A percentile compares a stretch with the other conserved stretches of the same genome.
These are phyloP conservation scores for Funneliformis caledonium DNA, from an alignment of 371 early-diverging fungal genomes.

Conservation along the genomic window DNA sequence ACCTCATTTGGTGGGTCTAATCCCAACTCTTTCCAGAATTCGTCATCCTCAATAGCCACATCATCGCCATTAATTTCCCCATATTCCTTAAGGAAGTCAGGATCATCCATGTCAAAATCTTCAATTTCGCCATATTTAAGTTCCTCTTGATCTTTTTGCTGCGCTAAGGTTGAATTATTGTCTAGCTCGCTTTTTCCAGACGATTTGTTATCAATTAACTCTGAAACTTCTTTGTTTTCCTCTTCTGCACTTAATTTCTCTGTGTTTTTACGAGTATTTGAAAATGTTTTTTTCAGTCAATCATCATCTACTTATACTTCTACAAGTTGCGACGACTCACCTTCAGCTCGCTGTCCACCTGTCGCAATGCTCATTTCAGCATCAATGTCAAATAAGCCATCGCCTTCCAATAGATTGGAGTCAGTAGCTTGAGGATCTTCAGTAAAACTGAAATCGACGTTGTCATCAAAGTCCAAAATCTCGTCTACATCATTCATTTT, in stretches of 20 bases:
- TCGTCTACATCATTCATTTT: conserved; percentile 15
- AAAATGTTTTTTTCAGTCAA: neutral
- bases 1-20: neutral
- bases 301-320: neutral
- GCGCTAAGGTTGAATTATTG: conserved; percentile 1
- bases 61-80: neutral
- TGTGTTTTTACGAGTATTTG: neutral
- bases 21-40: conserved; percentile 21
- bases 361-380: neutral
- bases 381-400: neutral
- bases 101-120: conserved; percentile 5
- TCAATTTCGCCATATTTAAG: neutral
- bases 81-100: conserved; percentile 7
- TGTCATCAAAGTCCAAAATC: conserved; percentile 19
- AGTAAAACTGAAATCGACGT: conserved; percentile 6
- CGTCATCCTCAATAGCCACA: neutral
- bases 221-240: neutral
- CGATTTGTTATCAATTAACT: neutral
- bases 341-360: neutral
- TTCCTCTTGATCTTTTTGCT: neutral
- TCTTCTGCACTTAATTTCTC: neutral
- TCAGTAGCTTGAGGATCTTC: neutral
- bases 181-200: neutral
- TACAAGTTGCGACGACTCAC: neutral
- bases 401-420: neutral